phyloP scores from a whole-genome alignment of 2,329 filamentous ascomycete species.

The Sporothrix luriei region DNA sequence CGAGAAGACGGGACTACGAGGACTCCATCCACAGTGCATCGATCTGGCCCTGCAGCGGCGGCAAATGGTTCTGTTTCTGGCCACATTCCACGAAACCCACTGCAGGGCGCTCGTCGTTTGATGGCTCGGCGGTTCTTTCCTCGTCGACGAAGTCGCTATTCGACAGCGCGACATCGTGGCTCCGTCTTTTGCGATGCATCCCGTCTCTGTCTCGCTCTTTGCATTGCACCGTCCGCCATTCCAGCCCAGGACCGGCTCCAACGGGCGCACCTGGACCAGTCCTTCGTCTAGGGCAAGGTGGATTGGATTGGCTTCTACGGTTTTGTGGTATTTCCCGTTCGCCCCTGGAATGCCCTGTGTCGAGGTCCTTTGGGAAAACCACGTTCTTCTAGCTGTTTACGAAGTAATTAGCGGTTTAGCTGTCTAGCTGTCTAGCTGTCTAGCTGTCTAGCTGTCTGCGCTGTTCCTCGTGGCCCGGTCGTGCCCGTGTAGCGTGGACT shows the following conservation, averaged over 20 bases:
- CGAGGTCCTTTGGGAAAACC: no score
- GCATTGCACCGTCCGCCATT: slow-evolving; percentile 1
- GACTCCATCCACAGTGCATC: slow-evolving; percentile 19
- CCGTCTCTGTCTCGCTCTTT: slow-evolving; percentile 8
- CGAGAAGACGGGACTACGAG: neutral
- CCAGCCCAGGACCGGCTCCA: no score
- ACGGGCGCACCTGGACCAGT: no score
- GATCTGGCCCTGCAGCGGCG: slow-evolving; percentile 12
- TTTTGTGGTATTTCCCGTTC: slow-evolving; percentile 10
- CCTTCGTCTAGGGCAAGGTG: no score
- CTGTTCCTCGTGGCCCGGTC: neutral
- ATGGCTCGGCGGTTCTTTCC: neutral
- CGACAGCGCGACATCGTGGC: neutral
- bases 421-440: no score
- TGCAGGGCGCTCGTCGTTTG: neutral
- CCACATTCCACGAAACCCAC: neutral
- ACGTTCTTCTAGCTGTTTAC: no score
- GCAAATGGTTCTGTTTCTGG: slow-evolving; percentile 29
- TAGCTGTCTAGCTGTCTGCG: no score
- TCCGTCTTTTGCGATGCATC: neutral
- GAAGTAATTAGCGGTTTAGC: no score
- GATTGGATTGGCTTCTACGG: neutral
- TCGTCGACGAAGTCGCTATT: neutral
- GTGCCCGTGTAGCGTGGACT: neutral
- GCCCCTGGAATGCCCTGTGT: no score